These are phyloP conservation scores for Boletus rubropictus DNA, from an alignment of 768 basidiomycete genomes.

Conservation along the genomic window DNA sequence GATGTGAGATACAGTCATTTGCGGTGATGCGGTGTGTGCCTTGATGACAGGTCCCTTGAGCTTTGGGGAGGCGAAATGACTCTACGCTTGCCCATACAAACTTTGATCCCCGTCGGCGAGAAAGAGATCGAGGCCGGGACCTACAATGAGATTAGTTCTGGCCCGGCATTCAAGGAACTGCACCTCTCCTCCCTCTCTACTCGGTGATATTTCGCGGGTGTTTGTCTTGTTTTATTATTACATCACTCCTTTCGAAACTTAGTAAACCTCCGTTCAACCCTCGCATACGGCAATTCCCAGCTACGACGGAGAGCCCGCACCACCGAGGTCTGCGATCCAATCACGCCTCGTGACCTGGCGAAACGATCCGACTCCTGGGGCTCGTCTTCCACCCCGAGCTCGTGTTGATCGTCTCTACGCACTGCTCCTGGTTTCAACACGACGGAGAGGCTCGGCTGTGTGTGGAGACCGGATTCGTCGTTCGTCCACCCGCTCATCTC, in stretches of 20 bases:
- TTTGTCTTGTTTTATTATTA: slow-evolving; percentile 3
- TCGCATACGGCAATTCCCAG: slow-evolving; percentile 12
- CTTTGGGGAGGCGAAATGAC: slow-evolving; percentile 24
- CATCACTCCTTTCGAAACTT: too few species aligned
- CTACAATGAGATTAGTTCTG: not conserved
- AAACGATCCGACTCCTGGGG: too few species aligned
- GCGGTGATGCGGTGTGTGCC: slow-evolving; percentile 13
- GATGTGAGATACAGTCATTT: slow-evolving; percentile 3
- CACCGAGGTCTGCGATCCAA: slow-evolving; percentile 19
- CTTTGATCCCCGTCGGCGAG: slow-evolving; percentile 23
- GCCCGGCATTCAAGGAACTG: slow-evolving; percentile 16
- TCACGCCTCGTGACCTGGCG: too few species aligned
- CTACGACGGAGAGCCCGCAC: slow-evolving; percentile 13
- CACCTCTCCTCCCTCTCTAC: not conserved
- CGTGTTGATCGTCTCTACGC: too few species aligned
- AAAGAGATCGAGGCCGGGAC: slow-evolving; percentile 1
- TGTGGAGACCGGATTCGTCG: too few species aligned
- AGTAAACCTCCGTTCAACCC: slow-evolving; percentile 18
- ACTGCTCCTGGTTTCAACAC: too few species aligned
- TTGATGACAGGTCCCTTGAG: slow-evolving; percentile 7
- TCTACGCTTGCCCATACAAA: too few species aligned
- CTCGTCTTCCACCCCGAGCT: too few species aligned
- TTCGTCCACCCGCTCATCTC: too few species aligned
- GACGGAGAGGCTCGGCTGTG: too few species aligned
- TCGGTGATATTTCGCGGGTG: slow-evolving; percentile 8